A percentile compares a stretch with the other conserved stretches of the same genome.
Evolutionary conservation across 1,284 basidiomycete genomes (phyloP).

Genomic region (Fomitopsis schrenkii): DNA sequence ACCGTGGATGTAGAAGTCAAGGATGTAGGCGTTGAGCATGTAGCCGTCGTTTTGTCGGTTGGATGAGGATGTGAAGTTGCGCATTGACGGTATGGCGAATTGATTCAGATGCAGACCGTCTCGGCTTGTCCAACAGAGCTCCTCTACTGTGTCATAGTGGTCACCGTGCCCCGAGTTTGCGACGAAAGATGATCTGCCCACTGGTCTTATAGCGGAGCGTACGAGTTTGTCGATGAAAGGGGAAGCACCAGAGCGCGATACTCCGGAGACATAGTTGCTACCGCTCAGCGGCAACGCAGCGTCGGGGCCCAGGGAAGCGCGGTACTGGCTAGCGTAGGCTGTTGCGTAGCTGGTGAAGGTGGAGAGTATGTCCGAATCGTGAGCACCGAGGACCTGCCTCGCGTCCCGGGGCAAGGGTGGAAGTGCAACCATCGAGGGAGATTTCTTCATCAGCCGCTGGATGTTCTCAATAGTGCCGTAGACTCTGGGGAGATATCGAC

Average conservation of each 20-base stretch:
- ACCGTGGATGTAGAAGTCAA: constrained; percentile 67
- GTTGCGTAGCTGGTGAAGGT: constrained; percentile 54
- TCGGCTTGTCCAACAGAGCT: constrained; percentile 49
- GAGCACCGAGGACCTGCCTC: constrained; percentile 36
- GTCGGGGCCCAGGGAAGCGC: constrained; percentile 36
- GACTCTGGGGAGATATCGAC: constrained; percentile 44
- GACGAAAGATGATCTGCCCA: constrained; percentile 53
- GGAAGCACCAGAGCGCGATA: not conserved
- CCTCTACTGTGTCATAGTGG: constrained; percentile 41
- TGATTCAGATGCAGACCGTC: constrained; percentile 51
- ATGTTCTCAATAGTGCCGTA: constrained; percentile 36
- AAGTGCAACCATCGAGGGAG: constrained; percentile 53
- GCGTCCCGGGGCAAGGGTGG: constrained; percentile 42
- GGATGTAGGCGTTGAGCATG: constrained; percentile 58
- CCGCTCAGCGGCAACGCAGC: constrained; percentile 44
- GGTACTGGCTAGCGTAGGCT: constrained; percentile 40
- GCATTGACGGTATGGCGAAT: constrained; percentile 55
- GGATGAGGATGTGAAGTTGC: constrained; percentile 29
- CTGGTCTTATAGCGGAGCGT: constrained; percentile 31
- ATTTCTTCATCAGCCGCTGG: constrained; percentile 36
- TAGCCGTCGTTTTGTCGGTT: constrained; percentile 22
- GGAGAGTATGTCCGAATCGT: constrained; percentile 46
- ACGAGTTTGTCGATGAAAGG: constrained; percentile 33
- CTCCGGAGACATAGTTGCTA: constrained; percentile 8
- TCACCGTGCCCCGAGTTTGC: constrained; percentile 63